Conservation (phyloP, 2,329 filamentous ascomycete species). For the Teratosphaeria nubilosa region DNA sequence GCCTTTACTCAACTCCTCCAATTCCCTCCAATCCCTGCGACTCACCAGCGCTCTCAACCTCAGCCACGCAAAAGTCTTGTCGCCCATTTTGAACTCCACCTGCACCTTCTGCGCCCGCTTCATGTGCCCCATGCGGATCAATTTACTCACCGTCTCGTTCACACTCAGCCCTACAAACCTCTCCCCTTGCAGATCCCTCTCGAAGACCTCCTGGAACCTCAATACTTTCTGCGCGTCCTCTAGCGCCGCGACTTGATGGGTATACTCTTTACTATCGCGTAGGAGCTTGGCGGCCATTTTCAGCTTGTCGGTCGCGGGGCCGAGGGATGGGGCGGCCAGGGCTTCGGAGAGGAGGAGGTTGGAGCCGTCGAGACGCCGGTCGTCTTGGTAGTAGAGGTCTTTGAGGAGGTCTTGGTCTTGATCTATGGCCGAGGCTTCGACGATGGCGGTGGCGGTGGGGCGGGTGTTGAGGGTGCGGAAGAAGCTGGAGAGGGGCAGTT, state of each 20-base stretch:
- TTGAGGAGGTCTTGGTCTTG: conserved; percentile 79
- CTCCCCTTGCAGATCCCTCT: conserved; percentile 58
- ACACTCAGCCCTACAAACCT: conserved; percentile 71
- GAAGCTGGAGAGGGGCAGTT: conserved; percentile 80
- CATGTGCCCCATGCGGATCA: conserved; percentile 70
- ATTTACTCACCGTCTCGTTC: conserved; percentile 84
- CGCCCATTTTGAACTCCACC: conserved; percentile 83
- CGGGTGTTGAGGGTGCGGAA: conserved; percentile 83
- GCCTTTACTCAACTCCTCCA: conserved; percentile 70
- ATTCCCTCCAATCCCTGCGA: conserved; percentile 81
- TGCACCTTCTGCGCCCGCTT: conserved; percentile 82
- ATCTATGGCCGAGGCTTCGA: conserved; percentile 71
- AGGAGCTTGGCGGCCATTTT: conserved; percentile 77
- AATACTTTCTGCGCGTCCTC: conserved; percentile 73
- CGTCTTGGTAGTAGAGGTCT: conserved; percentile 95
- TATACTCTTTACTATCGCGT: conserved; percentile 69
- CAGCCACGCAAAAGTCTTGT: conserved; percentile 82
- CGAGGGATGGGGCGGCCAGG: conserved; percentile 58
- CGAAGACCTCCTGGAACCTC: conserved; percentile 76
- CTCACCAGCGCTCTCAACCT: conserved; percentile 80
- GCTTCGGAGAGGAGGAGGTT: conserved; percentile 81
- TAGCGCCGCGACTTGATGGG: conserved; percentile 62
- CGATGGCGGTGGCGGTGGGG: conserved; percentile 75
- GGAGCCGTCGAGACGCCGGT: conserved; percentile 77
- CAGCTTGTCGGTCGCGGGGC: conserved; percentile 71